Percentiles rank a stretch among this genome's conserved stretches.
Evolutionary conservation across 176 grass and related monocot species (phyloP).

Genomic region (Triticum urartu): DNA sequence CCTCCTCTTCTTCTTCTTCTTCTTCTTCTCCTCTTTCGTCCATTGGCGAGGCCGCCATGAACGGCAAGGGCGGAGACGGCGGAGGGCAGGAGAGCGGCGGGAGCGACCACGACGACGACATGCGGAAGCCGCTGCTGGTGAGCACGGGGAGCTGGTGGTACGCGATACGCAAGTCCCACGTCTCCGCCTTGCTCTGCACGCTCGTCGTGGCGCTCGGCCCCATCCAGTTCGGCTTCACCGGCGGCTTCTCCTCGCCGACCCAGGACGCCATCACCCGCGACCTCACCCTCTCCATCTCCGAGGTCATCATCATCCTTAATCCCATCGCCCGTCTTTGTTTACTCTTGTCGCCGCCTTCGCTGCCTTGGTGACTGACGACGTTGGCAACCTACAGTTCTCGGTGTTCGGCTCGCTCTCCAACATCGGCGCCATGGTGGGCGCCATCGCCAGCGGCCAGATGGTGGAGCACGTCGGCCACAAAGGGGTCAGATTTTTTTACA

Average conservation of each 20-base stretch:
- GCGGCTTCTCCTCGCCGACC: too few relatives aligned
- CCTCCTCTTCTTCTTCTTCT: too few relatives aligned
- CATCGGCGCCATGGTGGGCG: slow-evolving; percentile 83
- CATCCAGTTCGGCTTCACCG: too few relatives aligned
- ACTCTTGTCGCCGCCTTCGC: too few relatives aligned
- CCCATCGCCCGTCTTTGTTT: slow-evolving; percentile 40
- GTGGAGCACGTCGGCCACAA: slow-evolving; percentile 82
- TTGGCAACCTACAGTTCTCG: slow-evolving; percentile 49
- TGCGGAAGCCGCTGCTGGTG: slow-evolving; percentile 64
- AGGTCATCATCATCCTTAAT: slow-evolving; percentile 66
- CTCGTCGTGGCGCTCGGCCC: too few relatives aligned
- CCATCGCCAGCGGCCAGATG: slow-evolving; percentile 88
- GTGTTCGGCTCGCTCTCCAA: slow-evolving; percentile 84
- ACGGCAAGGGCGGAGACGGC: not conserved
- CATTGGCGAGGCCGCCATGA: slow-evolving; percentile 13
- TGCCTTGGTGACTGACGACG: not conserved
- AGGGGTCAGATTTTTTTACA: slow-evolving; percentile 36
- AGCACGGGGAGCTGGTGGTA: slow-evolving; percentile 67
- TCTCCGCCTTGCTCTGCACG: not conserved
- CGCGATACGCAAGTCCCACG: slow-evolving; percentile 51
- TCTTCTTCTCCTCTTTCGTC: too few relatives aligned
- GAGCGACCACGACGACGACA: slow-evolving; percentile 39
- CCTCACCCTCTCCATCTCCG: slow-evolving; percentile 39
- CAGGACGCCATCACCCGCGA: too few relatives aligned
- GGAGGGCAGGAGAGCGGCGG: slow-evolving; percentile 58